Conservation (phyloP, 805 yeast species). For the Schwanniomyces pseudopolymorphus region DNA sequence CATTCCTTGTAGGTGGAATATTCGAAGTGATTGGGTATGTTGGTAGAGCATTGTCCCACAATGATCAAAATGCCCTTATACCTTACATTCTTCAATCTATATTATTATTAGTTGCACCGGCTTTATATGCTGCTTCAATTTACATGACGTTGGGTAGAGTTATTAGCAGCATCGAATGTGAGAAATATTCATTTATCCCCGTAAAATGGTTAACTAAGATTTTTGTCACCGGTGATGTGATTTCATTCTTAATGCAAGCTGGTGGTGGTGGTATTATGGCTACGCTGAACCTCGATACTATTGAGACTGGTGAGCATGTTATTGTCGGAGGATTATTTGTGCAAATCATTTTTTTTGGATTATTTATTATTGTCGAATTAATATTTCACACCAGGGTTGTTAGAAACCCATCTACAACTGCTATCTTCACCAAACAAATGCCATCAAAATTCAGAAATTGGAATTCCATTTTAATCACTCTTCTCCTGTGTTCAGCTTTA, state of each 20-base stretch:
- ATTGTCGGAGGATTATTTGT: constrained; percentile 27
- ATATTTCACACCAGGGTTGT: constrained; percentile 9
- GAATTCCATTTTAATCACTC: constrained; percentile 5
- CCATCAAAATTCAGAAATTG: constrained; percentile 8
- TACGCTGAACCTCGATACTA: neutral
- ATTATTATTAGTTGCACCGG: constrained; percentile 27
- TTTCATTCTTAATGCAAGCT: constrained; percentile 26
- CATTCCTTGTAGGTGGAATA: constrained; percentile 21
- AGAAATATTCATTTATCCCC: constrained; percentile 15
- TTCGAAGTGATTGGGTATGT: constrained; percentile 24
- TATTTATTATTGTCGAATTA: constrained; percentile 19
- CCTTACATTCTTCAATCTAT: constrained; percentile 24
- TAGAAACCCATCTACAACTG: neutral
- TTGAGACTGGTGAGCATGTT: constrained; percentile 16
- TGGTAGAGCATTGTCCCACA: constrained; percentile 16
- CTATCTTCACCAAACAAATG: neutral
- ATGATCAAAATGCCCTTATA: constrained; percentile 5
- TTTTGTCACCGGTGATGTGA: constrained; percentile 30
- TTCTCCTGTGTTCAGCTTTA: constrained; percentile 11
- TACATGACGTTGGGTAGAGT: constrained; percentile 30
- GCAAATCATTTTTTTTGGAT: constrained; percentile 26
- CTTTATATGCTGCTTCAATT: constrained; percentile 28
- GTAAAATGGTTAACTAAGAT: constrained; percentile 19
- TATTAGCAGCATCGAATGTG: constrained; percentile 14
- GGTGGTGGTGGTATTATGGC: constrained; percentile 33